phyloP scores from a whole-genome alignment of 2,329 filamentous ascomycete species.

The Fusarium bulbicola region DNA sequence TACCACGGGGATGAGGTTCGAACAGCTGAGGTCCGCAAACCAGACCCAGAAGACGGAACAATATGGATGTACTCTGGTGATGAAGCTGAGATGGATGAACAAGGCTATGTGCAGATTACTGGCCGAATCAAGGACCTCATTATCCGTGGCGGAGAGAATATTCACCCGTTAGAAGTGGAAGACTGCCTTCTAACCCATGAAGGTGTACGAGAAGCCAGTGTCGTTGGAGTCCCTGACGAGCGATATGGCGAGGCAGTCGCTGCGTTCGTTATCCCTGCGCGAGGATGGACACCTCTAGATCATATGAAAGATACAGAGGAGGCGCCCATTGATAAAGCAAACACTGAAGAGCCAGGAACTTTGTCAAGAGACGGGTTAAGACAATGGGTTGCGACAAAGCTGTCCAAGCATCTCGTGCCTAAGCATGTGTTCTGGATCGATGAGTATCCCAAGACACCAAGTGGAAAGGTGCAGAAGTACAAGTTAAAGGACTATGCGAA shows the following conservation, averaged over 20 bases:
- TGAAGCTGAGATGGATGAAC: conserved; percentile 83
- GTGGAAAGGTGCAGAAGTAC: conserved; percentile 97
- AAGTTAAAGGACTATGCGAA: conserved; percentile 75
- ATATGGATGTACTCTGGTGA: conserved; percentile 95
- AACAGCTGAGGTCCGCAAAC: conserved; percentile 72
- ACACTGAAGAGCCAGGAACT: conserved; percentile 33
- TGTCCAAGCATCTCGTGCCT: conserved; percentile 82
- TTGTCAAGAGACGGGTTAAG: conserved; percentile 69
- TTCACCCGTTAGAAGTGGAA: conserved; percentile 92
- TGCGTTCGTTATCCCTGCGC: conserved; percentile 75
- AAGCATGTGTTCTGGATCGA: conserved; percentile 89
- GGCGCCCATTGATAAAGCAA: conserved; percentile 23
- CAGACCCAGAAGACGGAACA: conserved; percentile 58
- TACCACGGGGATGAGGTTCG: conserved; percentile 81
- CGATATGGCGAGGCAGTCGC: conserved; percentile 87
- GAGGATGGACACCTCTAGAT: conserved; percentile 40
- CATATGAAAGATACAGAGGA: conserved; percentile 34
- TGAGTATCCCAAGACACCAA: conserved; percentile 92
- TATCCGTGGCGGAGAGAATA: conserved; percentile 94
- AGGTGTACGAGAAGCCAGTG: conserved; percentile 77
- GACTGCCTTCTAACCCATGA: conserved; percentile 82
- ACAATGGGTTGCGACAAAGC: conserved; percentile 73
- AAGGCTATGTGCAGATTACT: conserved; percentile 89
- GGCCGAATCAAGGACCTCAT: conserved; percentile 95
- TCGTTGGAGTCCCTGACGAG: conserved; percentile 85